Evolutionary conservation across 83 land plant genomes (phyloP).

Genomic region (Thuja plicata): DNA sequence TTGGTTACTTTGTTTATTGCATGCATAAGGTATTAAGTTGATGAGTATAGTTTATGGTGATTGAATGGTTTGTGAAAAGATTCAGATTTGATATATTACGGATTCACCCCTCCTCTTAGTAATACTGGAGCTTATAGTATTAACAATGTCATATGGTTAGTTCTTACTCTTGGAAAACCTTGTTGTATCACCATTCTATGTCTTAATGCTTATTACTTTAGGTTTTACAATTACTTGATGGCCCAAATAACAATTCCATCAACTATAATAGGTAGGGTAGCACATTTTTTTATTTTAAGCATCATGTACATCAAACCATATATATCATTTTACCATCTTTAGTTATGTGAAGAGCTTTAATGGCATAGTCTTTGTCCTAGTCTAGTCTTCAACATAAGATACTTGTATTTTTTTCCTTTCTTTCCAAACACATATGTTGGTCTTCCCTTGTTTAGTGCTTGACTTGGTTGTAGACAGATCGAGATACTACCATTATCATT

Average conservation of each 20-base stretch:
- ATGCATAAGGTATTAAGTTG: no score
- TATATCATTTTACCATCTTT: neutral
- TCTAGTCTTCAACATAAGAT: conserved; percentile 37
- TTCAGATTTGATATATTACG: no score
- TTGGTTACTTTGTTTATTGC: no score
- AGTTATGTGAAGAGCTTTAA: conserved; percentile 85
- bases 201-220: conserved; percentile 21
- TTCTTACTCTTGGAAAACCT: neutral
- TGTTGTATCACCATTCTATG: neutral
- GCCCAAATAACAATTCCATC: conserved; percentile 86
- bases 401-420: neutral
- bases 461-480: neutral
- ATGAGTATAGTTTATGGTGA: no score
- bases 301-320: neutral
- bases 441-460: neutral
- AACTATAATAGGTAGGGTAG: conserved; percentile 76
- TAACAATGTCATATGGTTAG: neutral
- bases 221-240: conserved; percentile 89
- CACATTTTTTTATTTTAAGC: neutral
- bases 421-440: neutral
- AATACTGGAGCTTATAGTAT: no score
- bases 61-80: no score
- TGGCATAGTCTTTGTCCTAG: conserved; percentile 69
- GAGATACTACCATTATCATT: neutral
- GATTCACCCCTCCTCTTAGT: no score